A percentile compares a stretch with the other conserved stretches of the same genome.
These are phyloP conservation scores for Heliamphora exappendiculata DNA, from an alignment of 148 eudicot genomes.

Conservation along the genomic window DNA sequence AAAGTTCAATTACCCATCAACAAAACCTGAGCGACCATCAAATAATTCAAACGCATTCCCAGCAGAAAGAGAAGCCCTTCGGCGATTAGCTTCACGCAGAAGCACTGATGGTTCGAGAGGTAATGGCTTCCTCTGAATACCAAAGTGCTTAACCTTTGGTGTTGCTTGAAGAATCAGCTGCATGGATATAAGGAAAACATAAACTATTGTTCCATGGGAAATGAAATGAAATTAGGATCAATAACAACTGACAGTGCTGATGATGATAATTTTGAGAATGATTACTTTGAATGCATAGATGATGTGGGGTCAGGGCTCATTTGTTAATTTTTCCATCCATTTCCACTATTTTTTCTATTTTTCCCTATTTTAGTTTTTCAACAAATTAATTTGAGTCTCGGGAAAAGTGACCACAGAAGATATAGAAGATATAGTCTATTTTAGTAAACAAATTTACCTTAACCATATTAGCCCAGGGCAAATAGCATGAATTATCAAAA, in stretches of 20 bases:
- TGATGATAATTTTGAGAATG: neutral
- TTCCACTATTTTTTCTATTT: neutral
- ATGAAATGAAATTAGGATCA: neutral
- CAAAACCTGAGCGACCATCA: constrained; percentile 44
- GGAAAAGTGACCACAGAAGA: neutral
- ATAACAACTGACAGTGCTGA: neutral
- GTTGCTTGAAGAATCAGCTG: constrained; percentile 80
- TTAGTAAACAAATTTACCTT: neutral
- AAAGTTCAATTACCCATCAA: constrained; percentile 43
- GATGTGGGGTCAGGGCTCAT: neutral
- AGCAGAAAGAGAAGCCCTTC: constrained; percentile 86
- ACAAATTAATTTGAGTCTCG: neutral
- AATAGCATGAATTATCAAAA: neutral
- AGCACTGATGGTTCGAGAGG: constrained; percentile 90
- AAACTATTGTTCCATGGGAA: no score
- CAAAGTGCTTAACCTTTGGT: constrained; percentile 68
- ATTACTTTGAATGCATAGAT: neutral
- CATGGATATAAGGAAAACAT: constrained; percentile 5
- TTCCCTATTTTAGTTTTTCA: neutral
- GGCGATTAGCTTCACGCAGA: constrained; percentile 86
- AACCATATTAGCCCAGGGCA: neutral
- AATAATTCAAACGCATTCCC: constrained; percentile 71
- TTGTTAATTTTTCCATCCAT: neutral
- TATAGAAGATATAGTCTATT: neutral
- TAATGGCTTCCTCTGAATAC: constrained; percentile 82